Percentiles rank a stretch among this genome's conserved stretches.
Conservation (phyloP, 2,329 filamentous ascomycete species). For the Ceratocystis lukuohia region DNA sequence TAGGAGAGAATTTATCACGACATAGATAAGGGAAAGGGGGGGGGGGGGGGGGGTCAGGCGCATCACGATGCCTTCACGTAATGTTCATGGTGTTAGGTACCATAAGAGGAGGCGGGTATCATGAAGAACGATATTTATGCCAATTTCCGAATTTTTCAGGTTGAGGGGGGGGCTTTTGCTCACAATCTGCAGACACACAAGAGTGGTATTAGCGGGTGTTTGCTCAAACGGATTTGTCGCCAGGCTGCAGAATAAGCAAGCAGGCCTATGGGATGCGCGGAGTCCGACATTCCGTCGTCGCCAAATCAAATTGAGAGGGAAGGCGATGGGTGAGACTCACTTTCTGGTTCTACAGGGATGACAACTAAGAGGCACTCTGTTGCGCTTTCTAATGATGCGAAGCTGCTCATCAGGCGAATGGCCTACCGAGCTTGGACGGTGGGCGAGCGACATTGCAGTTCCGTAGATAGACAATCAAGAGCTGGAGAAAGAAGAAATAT, state of each 20-base stretch:
- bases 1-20: neutral
- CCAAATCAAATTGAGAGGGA: neutral
- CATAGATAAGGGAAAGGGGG: no score
- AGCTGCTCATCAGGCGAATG: constrained; percentile 79
- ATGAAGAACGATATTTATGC: no score
- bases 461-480: neutral
- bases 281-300: neutral
- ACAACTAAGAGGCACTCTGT: constrained; percentile 82
- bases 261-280: neutral
- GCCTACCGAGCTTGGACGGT: constrained; percentile 58
- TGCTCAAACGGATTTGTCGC: neutral
- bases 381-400: constrained; percentile 79
- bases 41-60: no score
- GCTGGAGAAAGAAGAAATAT: neutral
- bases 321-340: constrained; percentile 35
- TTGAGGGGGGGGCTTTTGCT: constrained; percentile 1
- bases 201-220: constrained; percentile 4
- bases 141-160: no score
- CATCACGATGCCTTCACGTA: no score
- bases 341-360: constrained; percentile 85
- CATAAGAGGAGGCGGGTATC: no score
- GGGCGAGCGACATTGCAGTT: constrained; percentile 56
- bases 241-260: neutral
- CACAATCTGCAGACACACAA: constrained; percentile 13
- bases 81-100: no score